A percentile compares a stretch with the other conserved stretches of the same genome.
phyloP scores from a whole-genome alignment of 1,139 yeast species.

The Sugiyamaella castrensis region DNA sequence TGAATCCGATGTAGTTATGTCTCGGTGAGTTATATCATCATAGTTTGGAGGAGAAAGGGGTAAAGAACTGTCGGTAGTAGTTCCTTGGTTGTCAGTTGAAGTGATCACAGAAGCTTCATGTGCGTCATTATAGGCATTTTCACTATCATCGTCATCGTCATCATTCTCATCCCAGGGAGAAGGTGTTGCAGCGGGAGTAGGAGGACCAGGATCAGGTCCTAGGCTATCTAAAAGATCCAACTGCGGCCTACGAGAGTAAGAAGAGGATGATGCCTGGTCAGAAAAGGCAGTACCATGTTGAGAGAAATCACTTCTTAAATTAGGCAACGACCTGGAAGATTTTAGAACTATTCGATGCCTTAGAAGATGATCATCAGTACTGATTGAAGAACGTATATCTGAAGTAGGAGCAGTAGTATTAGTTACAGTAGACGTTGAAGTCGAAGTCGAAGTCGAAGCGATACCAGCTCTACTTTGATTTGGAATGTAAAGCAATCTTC shows the following conservation, averaged over 20 bases:
- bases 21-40: no score
- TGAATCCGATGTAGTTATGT: no score
- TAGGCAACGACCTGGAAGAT: background rate
- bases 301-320: no score
- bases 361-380: background rate
- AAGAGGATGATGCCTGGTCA: background rate
- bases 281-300: background rate
- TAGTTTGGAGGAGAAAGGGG: no score
- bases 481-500: no score
- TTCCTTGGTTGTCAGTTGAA: no score
- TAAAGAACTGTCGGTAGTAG: no score
- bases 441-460: no score
- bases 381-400: background rate
- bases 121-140: background rate
- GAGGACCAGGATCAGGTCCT: constrained; percentile 20
- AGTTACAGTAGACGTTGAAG: no score
- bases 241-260: constrained; percentile 8
- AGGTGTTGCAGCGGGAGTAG: constrained; percentile 18
- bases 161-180: constrained; percentile 10
- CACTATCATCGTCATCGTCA: constrained; percentile 1
- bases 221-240: constrained; percentile 15
- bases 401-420: no score
- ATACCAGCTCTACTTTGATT: background rate
- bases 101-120: background rate
- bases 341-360: background rate